phyloP scores from a whole-genome alignment of 2,329 filamentous ascomycete genomes.

The Colletotrichum eremochloae region DNA sequence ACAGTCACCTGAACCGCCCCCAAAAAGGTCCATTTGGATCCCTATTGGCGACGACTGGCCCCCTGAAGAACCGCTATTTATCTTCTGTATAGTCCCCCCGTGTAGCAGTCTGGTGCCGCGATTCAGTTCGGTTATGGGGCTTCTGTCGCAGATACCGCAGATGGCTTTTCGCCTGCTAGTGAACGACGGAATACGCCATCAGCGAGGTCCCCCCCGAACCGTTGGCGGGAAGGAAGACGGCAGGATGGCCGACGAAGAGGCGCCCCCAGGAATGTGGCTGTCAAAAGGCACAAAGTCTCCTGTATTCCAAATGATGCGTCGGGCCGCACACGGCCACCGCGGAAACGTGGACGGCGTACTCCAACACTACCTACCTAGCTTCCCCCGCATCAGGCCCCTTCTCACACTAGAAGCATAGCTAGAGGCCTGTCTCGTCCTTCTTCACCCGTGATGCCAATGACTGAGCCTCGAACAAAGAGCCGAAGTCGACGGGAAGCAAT shows the following conservation, averaged over 20 bases:
- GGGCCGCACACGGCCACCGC: neutral
- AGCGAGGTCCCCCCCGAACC: neutral
- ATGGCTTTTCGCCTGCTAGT: neutral
- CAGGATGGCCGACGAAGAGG: neutral
- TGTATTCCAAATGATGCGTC: neutral
- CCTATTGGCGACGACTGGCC: neutral
- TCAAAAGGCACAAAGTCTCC: neutral
- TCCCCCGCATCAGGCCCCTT: neutral
- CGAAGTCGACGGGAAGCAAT: constrained; percentile 14
- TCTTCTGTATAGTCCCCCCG: neutral
- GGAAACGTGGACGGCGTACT: neutral
- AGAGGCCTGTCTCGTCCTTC: neutral
- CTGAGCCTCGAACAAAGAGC: constrained; percentile 35
- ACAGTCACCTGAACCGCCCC: constrained; percentile 17
- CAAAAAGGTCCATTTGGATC: neutral
- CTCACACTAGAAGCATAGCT: neutral
- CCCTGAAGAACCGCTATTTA: neutral
- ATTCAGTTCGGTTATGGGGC: neutral
- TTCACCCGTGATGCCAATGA: constrained; percentile 31
- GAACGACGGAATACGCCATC: neutral
- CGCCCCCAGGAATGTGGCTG: neutral
- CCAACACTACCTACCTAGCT: neutral
- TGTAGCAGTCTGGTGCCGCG: neutral
- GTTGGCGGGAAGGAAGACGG: constrained; percentile 26
- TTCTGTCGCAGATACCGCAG: neutral